Base-by-base conservation (phyloP, 768 basidiomycete species). In the Suillus plorans region DNA sequence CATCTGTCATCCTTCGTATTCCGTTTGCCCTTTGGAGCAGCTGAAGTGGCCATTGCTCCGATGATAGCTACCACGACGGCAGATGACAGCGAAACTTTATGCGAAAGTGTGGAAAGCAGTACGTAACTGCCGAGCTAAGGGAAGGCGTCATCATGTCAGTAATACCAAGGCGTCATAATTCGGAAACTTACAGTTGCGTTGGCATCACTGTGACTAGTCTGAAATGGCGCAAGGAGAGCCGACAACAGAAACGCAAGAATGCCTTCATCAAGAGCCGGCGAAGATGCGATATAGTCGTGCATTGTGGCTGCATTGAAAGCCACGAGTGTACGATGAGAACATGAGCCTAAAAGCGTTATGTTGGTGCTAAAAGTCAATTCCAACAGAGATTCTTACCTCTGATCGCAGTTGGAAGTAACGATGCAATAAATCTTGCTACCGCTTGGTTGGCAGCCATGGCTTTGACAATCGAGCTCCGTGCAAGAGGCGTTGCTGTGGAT, bases 261-360 rank as follows among this genome's bases (percentile, higher is more conserved):
- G 20, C 87, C 89, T 72, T 91, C 90, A 68, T 90, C 86, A 39
- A 92, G 71, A 5, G 73, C 68, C 62, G 88, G 82, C 41, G 74
- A 79, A 52, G 82, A 78, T 44, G 86, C 84, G 45, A 99, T 81
- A 71, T 91, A 96, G 47, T 93, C 94, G 41, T 95, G 85, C 52
- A 94, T 77, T 0, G 85, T 85, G 8, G 91, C 89, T 8, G 91
- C 85, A 74, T 94, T 92, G 78, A 98, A 98, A 1, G 88, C 88
- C 52, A 94, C 76, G 18, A 99, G 77, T 0, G 90, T 85, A 44
- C 88, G 88, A 72, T 97, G 88, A n/a, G 74, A 71, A 63, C 75
- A 72, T 2, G 78, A 78, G 39, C 78, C 82, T 76, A 36, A 4
- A 20, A 42, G 5, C 2, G 10, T 28, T 31, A 41, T 25, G 7